Percentiles rank a stretch among this genome's conserved stretches.
phyloP scores from a whole-genome alignment of 2,329 filamentous ascomycete genomes.

The Graphilbum ipis-grandicollis region DNA sequence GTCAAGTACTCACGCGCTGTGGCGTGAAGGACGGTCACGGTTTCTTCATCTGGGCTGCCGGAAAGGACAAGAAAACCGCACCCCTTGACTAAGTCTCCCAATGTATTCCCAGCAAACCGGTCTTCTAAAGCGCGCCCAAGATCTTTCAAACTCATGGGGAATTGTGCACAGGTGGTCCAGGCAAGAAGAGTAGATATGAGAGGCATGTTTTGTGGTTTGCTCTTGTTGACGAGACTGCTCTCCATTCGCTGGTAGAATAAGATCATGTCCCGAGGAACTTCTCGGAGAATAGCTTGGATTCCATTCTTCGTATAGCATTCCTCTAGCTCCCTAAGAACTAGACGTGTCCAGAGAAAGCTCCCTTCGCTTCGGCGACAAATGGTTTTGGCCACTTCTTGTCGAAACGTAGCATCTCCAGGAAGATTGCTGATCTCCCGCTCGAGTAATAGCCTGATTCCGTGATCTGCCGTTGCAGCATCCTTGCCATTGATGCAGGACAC shows the following conservation, averaged over 20 bases:
- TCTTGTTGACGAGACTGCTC: not conserved
- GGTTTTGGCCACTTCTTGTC: not conserved
- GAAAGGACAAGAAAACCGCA: not conserved
- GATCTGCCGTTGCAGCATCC: too few species aligned
- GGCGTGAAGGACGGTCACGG: not conserved
- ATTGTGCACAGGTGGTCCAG: not conserved
- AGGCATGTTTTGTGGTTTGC: not conserved
- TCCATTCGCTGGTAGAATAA: slow-evolving; percentile 1
- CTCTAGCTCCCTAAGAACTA: not conserved
- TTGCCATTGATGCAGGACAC: too few species aligned
- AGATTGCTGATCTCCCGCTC: not conserved
- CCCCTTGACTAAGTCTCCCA: not conserved
- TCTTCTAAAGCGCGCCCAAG: not conserved
- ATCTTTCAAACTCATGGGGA: not conserved
- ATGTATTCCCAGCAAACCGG: not conserved
- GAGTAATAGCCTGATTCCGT: not conserved
- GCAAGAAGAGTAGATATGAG: not conserved
- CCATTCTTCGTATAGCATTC: not conserved
- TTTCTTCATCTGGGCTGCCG: not conserved
- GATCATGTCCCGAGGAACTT: not conserved
- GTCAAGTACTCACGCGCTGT: not conserved
- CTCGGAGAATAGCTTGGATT: not conserved
- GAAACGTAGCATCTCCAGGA: not conserved
- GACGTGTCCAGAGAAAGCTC: slow-evolving; percentile 1
- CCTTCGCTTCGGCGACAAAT: not conserved